Percentiles rank a stretch among this genome's conserved stretches.
Conservation (phyloP, 2,329 filamentous ascomycete species). For the Verticillium zaregamsianum region DNA sequence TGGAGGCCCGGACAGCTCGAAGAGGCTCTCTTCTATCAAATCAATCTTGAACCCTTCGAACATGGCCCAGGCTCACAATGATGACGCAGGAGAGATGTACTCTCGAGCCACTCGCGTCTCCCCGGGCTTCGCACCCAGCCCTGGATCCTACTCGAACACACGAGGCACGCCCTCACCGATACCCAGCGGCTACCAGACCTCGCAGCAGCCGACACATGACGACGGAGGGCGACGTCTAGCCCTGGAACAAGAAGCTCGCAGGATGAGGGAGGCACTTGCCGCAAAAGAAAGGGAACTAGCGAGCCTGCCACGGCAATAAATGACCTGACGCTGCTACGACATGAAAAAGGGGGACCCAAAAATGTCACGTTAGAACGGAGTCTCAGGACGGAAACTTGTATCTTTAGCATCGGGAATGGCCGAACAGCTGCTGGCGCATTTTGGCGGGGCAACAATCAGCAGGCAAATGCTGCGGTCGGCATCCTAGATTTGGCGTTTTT, state of each 20-base stretch:
- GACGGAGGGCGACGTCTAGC: constrained; percentile 51
- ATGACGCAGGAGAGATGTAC: constrained; percentile 33
- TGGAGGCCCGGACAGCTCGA: constrained; percentile 41
- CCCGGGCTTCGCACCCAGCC: constrained; percentile 36
- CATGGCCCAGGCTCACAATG: constrained; percentile 21
- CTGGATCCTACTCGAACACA: constrained; percentile 30
- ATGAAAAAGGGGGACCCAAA: neutral
- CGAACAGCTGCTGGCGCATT: neutral
- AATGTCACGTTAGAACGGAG: neutral
- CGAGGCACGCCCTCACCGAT: constrained; percentile 19
- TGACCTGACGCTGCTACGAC: neutral
- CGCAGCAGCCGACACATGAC: constrained; percentile 25
- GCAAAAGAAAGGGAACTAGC: constrained; percentile 73
- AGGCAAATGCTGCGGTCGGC: neutral
- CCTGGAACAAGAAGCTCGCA: constrained; percentile 70
- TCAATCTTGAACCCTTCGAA: constrained; percentile 64
- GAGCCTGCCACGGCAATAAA: constrained; percentile 18
- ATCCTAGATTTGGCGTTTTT: neutral
- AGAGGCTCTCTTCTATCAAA: constrained; percentile 70
- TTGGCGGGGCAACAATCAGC: neutral
- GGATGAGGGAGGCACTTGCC: constrained; percentile 67
- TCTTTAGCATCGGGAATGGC: neutral
- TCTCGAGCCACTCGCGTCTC: constrained; percentile 38
- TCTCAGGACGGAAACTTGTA: neutral
- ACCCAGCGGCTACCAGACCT: constrained; percentile 15